Evolutionary conservation across 306 rosid genomes (phyloP).

Genomic region (Citrullus mucosospermus): DNA sequence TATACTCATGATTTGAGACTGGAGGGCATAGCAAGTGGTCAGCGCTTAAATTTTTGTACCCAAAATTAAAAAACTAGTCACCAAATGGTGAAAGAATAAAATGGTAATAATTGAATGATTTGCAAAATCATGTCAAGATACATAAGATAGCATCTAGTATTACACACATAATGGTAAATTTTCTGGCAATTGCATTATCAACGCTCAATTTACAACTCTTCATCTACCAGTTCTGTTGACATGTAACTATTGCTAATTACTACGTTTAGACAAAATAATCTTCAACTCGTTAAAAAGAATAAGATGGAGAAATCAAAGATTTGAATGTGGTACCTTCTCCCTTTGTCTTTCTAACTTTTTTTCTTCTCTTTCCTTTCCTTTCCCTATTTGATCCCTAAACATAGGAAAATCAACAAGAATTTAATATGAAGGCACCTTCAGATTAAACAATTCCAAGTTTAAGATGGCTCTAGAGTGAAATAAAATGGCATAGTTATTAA

Average conservation of each 20-base stretch:
- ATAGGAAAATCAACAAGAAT: not conserved
- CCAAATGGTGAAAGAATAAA: not conserved
- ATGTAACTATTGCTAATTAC: not conserved
- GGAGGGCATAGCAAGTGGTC: not conserved
- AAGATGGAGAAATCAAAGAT: not conserved
- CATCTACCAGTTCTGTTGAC: not conserved
- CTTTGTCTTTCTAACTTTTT: slow-evolving; percentile 28
- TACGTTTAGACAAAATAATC: not conserved
- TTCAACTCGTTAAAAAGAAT: not conserved
- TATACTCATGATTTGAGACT: not conserved
- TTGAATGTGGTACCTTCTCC: slow-evolving; percentile 46
- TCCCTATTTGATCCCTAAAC: slow-evolving; percentile 29
- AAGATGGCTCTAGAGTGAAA: not conserved
- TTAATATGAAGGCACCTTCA: not conserved
- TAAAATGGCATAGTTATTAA: not conserved
- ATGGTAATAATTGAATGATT: not conserved
- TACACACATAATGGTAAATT: not conserved
- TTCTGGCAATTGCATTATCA: not conserved
- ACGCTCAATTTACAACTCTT: not conserved
- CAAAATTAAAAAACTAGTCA: not conserved
- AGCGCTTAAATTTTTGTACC: not conserved
- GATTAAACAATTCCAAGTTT: not conserved
- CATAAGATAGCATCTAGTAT: not conserved
- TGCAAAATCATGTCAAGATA: not conserved
- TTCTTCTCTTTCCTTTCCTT: slow-evolving; percentile 30